Percentiles rank a stretch among this genome's conserved stretches.
These are phyloP conservation scores for Sclerotinia subarctica DNA, from an alignment of 2,329 filamentous ascomycete genomes.

Conservation along the genomic window DNA sequence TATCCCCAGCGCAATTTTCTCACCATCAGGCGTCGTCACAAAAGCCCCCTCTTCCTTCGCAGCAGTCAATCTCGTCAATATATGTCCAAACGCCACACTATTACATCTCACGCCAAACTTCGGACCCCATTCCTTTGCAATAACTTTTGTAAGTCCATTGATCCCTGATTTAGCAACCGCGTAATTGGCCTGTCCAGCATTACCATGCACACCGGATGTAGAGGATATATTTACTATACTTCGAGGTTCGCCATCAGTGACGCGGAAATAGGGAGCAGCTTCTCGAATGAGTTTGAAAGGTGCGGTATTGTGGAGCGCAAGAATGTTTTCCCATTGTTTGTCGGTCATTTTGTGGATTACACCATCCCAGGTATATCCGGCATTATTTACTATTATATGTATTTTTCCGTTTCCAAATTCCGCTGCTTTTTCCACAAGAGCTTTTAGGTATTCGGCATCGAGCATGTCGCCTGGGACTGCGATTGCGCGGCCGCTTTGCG, in stretches of 20 bases:
- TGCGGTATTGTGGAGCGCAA: constrained; percentile 77
- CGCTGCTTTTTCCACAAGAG: constrained; percentile 70
- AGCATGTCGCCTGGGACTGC: constrained; percentile 76
- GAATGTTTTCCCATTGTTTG: constrained; percentile 87
- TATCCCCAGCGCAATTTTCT: constrained; percentile 72
- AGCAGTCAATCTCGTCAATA: constrained; percentile 74
- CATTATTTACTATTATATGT: constrained; percentile 88
- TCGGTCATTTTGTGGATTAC: constrained; percentile 91
- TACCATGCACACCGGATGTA: constrained; percentile 79
- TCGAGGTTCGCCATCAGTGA: constrained; percentile 75
- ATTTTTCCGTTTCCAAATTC: constrained; percentile 85
- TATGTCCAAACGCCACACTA: constrained; percentile 80
- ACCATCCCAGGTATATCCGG: constrained; percentile 89
- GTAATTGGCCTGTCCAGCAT: constrained; percentile 90
- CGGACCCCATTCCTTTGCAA: constrained; percentile 90
- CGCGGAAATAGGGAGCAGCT: constrained; percentile 81
- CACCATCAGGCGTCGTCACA: constrained; percentile 70
- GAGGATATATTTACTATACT: constrained; percentile 81
- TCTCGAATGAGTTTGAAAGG: constrained; percentile 81
- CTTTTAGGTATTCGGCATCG: constrained; percentile 64
- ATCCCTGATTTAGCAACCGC: constrained; percentile 81
- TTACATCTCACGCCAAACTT: constrained; percentile 78
- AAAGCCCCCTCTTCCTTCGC: constrained; percentile 84
- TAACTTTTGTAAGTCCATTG: constrained; percentile 78
- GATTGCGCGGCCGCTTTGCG: constrained; percentile 60